A percentile compares a stretch with the other conserved stretches of the same genome.
Conservation (phyloP, 805 yeast species). For the Suhomyces prunicola region DNA sequence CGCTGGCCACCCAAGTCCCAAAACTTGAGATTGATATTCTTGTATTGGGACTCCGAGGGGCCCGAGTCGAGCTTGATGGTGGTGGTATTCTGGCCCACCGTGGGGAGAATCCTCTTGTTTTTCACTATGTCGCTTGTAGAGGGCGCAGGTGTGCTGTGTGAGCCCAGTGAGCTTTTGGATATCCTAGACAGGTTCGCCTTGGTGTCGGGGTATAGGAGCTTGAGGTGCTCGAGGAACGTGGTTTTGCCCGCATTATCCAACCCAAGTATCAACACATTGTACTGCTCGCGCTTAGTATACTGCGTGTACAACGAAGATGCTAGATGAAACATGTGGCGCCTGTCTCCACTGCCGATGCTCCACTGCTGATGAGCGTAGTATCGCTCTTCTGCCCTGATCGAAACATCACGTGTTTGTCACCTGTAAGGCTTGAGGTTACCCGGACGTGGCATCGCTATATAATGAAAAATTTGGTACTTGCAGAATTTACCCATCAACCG, state of each 20-base stretch:
- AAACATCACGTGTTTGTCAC: background rate
- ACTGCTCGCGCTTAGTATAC: constrained; percentile 45
- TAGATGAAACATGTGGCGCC: constrained; percentile 36
- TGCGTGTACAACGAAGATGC: constrained; percentile 45
- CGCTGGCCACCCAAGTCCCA: constrained; percentile 99
- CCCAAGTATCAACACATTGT: constrained; percentile 68
- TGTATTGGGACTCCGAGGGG: constrained; percentile 35
- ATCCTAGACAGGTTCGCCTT: constrained; percentile 14
- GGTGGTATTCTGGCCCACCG: constrained; percentile 87
- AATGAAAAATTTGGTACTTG: background rate
- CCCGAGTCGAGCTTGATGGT: constrained; percentile 37
- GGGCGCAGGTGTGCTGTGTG: background rate
- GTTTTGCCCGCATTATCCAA: constrained; percentile 97
- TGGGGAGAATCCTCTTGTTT: constrained; percentile 72
- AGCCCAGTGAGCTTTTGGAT: constrained; percentile 6
- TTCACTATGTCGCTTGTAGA: constrained; percentile 26
- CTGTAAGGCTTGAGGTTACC: background rate
- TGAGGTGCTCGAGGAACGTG: constrained; percentile 38
- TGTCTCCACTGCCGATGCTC: background rate
- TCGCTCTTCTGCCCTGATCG: background rate
- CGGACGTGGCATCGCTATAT: constrained; percentile 4
- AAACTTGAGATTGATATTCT: constrained; percentile 60
- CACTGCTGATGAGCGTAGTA: background rate
- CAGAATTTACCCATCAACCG: background rate
- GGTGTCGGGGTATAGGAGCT: constrained; percentile 32